Percentiles rank a stretch among this genome's conserved stretches.
Evolutionary conservation across 768 basidiomycete genomes (phyloP).

Genomic region (Steccherinum ochraceum): DNA sequence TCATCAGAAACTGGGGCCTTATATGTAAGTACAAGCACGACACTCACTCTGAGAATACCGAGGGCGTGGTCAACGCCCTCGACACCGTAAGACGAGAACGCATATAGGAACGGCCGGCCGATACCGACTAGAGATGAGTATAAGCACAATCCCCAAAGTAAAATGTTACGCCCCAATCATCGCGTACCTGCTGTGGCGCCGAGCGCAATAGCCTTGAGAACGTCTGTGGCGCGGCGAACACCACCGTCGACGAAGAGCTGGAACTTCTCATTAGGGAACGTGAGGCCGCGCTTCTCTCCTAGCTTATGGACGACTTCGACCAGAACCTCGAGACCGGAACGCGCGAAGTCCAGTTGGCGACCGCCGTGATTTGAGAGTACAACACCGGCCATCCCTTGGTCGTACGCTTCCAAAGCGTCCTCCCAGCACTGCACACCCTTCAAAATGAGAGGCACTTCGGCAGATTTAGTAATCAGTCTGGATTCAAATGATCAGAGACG

Average conservation of each 20-base stretch:
- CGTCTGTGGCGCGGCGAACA: constrained; percentile 81
- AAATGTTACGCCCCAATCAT: no score
- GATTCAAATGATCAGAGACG: neutral
- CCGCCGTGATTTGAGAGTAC: constrained; percentile 50
- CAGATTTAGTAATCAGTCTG: neutral
- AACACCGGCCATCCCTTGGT: constrained; percentile 35
- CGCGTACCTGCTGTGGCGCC: constrained; percentile 69
- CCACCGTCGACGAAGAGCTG: constrained; percentile 89
- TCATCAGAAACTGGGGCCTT: neutral
- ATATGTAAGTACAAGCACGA: neutral
- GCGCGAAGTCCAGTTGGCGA: constrained; percentile 71
- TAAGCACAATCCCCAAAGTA: no score
- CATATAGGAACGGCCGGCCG: constrained; percentile 80
- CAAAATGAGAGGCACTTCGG: constrained; percentile 48
- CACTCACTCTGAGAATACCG: constrained; percentile 60
- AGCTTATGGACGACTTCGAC: constrained; percentile 78
- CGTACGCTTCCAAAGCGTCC: constrained; percentile 47
- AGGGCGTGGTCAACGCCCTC: constrained; percentile 80
- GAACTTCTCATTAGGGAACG: constrained; percentile 71
- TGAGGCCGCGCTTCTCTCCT: constrained; percentile 50
- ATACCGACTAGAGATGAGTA: constrained; percentile 58
- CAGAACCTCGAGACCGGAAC: constrained; percentile 86
- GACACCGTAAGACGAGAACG: constrained; percentile 79
- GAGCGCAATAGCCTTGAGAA: constrained; percentile 78
- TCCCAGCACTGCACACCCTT: constrained; percentile 65